Base-by-base conservation (phyloP, 192 early-diverging fungal species). In the Haplosporangium gracile region DNA sequence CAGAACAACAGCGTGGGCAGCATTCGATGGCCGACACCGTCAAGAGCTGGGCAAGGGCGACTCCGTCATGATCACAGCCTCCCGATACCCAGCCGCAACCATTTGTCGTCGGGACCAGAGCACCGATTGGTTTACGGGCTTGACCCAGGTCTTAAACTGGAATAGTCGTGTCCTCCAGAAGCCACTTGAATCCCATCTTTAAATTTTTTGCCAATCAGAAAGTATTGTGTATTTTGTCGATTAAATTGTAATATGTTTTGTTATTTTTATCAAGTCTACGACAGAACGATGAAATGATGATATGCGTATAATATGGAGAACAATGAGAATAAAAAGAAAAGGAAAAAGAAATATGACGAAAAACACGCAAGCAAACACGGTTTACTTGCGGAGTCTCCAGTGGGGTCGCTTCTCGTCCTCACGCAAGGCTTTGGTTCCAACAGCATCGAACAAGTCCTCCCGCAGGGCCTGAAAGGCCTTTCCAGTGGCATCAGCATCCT, bases 11-110 rank as follows among this genome's bases (percentile, higher is more conserved):
- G 98, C 96, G 8, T 99, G 97, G 97, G 97, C 93, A 68, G 91
- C 92, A 29, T 98, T 98, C 81, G 98, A 99, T 77, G 98, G 97
- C 1, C 91, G 98, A 22, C 93, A 97, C 75, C 91, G 98, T 0
- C 94, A 96, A 5, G 95, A 98, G 77, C 91, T 99, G 9, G 84
- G 88, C 5, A 90, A 83, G 45, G 97, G 95, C 20, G 98, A 97
- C 81, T 93, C 94, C 36, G 92, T 98, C 24, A 92, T 94, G 81
- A 92, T 99, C 32, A 94, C 95, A 0, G 95, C 97, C 8, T 95
- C 95, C n/a, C 91, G 90, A 79, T 95, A 94, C 78, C 97, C 98
- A 36, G 93, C 97, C 70, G 93, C 95, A 10, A 97, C 96, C 7
- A 91, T 98, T 2, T 96, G 97, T 81, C 85, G 87, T 26, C 82